Evolutionary conservation across 306 rosid genomes (phyloP).

Genomic region (Cicer pinnatifidum): DNA sequence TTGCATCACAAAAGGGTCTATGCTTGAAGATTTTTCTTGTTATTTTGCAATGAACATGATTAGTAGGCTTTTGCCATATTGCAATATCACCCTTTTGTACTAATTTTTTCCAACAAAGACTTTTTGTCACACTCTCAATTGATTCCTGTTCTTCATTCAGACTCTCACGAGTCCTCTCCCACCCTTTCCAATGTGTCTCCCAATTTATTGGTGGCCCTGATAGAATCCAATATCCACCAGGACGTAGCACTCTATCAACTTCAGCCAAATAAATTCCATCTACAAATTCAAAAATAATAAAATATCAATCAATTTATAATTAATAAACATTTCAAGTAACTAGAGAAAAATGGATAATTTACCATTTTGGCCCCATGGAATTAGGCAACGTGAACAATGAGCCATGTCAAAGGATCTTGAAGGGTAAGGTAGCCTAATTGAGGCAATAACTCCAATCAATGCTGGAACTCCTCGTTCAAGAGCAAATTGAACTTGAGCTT

Average conservation of each 20-base stretch:
- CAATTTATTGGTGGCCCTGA: constrained; percentile 97
- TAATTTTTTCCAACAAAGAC: constrained; percentile 90
- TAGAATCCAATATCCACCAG: constrained; percentile 95
- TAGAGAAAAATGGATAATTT: constrained; percentile 9
- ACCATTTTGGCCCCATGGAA: constrained; percentile 90
- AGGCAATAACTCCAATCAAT: constrained; percentile 85
- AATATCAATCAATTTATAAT: no score
- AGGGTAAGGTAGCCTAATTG: constrained; percentile 94
- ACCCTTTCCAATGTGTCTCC: constrained; percentile 83
- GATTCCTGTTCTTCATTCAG: constrained; percentile 69
- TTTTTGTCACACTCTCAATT: constrained; percentile 76
- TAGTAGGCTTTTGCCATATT: constrained; percentile 87
- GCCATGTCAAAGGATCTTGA: constrained; percentile 96
- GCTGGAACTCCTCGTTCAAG: constrained; percentile 98
- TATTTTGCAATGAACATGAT: constrained; percentile 73
- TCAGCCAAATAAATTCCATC: constrained; percentile 83
- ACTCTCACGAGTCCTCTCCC: constrained; percentile 72
- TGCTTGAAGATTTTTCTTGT: constrained; percentile 69
- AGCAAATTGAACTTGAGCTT: constrained; percentile 97
- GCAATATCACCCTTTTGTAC: constrained; percentile 78
- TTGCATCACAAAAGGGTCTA: constrained; percentile 69
- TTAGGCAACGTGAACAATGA: constrained; percentile 97
- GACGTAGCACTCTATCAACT: constrained; percentile 81
- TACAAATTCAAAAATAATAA: constrained; percentile 37
- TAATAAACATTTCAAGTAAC: no score